Evolutionary conservation across 2,329 filamentous ascomycete species (phyloP).

Genomic region (Colletotrichum phormii): DNA sequence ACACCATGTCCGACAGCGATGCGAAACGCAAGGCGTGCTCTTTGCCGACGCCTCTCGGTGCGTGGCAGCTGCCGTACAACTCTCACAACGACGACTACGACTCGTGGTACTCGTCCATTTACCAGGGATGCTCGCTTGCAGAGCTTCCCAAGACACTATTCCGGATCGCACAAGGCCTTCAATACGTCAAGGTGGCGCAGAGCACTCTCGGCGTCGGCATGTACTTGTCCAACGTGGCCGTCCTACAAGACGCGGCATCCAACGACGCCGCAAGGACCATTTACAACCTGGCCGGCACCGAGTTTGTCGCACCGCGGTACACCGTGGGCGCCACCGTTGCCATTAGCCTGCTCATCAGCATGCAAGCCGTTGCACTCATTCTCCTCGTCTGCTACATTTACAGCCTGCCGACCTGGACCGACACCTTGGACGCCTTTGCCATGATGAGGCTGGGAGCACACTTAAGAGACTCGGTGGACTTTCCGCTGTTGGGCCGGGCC

Average conservation of each 20-base stretch:
- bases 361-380: slow-evolving; percentile 23
- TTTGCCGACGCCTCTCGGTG: slow-evolving; percentile 15
- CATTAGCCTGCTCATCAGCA: slow-evolving; percentile 26
- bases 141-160: slow-evolving; percentile 25
- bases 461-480: not conserved
- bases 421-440: slow-evolving; percentile 32
- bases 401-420: slow-evolving; percentile 34
- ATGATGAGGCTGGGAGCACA: slow-evolving; percentile 31
- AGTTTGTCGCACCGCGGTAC: slow-evolving; percentile 13
- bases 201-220: slow-evolving; percentile 35
- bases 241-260: slow-evolving; percentile 22
- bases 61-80: slow-evolving; percentile 33
- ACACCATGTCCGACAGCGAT: not conserved
- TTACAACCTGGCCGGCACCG: slow-evolving; percentile 25
- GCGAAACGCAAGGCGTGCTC: slow-evolving; percentile 17
- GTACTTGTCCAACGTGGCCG: slow-evolving; percentile 32
- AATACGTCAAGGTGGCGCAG: slow-evolving; percentile 21
- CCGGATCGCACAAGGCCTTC: slow-evolving; percentile 27
- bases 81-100: slow-evolving; percentile 29
- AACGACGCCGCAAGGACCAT: slow-evolving; percentile 35
- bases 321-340: slow-evolving; percentile 6
- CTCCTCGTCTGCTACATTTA: slow-evolving; percentile 33
- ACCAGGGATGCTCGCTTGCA: slow-evolving; percentile 24
- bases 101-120: slow-evolving; percentile 29
- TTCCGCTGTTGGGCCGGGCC: slow-evolving; percentile 7